phyloP scores from a whole-genome alignment of 1,284 basidiomycete genomes.

The Serendipita sp. region DNA sequence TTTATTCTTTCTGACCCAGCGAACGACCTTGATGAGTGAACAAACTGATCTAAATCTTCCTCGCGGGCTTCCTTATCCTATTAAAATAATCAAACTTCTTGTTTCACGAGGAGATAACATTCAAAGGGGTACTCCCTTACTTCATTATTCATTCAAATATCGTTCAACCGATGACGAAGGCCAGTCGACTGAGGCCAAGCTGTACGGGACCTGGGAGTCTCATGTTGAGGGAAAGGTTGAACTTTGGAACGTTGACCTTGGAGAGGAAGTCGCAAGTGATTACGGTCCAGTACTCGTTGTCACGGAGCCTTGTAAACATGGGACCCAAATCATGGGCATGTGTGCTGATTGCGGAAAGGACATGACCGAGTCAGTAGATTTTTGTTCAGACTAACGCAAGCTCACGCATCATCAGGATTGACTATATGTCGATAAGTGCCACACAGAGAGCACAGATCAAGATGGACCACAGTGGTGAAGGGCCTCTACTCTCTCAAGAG shows the following conservation, averaged over 20 bases:
- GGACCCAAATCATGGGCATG: slow-evolving; percentile 80
- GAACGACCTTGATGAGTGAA: neutral
- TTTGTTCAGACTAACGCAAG: neutral
- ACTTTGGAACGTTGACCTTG: slow-evolving; percentile 46
- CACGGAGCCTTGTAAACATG: slow-evolving; percentile 82
- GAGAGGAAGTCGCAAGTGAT: slow-evolving; percentile 46
- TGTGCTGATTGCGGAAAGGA: slow-evolving; percentile 91
- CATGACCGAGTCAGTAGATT: slow-evolving; percentile 62
- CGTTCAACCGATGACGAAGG: slow-evolving; percentile 12
- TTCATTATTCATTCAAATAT: slow-evolving; percentile 59
- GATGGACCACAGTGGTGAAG: slow-evolving; percentile 72
- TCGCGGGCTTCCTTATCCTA: slow-evolving; percentile 58
- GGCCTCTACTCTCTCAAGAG: slow-evolving; percentile 64
- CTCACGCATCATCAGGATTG: slow-evolving; percentile 37
- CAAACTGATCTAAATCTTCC: slow-evolving; percentile 42
- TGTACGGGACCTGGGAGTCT: slow-evolving; percentile 75
- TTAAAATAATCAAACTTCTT: slow-evolving; percentile 57
- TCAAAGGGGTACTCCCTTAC: slow-evolving; percentile 53
- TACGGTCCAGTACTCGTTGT: slow-evolving; percentile 45
- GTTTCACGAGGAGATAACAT: slow-evolving; percentile 32
- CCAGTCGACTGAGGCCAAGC: slow-evolving; percentile 42
- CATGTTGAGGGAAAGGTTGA: slow-evolving; percentile 62
- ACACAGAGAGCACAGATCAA: slow-evolving; percentile 67
- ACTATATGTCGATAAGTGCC: slow-evolving; percentile 76
- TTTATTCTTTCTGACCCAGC: too few species aligned